Evolutionary conservation across 208 protist species (phyloP).

Genomic region (Lotmaria passim): DNA sequence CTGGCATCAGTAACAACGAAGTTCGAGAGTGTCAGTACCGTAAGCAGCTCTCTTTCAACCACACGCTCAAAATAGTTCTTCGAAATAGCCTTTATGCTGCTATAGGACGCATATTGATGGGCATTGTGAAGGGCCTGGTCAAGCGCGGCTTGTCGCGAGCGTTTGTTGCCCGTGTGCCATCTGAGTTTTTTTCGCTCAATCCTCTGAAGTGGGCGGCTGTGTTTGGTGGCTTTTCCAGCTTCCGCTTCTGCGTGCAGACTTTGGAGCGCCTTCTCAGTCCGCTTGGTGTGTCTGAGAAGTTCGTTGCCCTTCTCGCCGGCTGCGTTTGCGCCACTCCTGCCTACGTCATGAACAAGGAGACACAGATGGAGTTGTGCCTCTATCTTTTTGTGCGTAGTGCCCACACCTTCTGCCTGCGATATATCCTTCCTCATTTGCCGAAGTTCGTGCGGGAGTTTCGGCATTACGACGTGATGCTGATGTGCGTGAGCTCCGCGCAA

Average conservation of each 20-base stretch:
- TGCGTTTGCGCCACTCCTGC: constrained; percentile 69
- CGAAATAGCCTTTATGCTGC: constrained; percentile 74
- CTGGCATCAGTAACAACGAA: constrained; percentile 15
- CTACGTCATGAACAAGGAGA: constrained; percentile 77
- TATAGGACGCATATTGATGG: constrained; percentile 60
- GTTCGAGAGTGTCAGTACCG: constrained; percentile 34
- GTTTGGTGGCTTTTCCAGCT: constrained; percentile 71
- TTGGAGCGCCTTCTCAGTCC: constrained; percentile 32
- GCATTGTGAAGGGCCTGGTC: constrained; percentile 68
- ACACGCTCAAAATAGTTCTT: constrained; percentile 58
- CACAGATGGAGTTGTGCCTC: constrained; percentile 77
- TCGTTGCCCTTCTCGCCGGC: constrained; percentile 55
- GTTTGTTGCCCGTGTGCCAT: constrained; percentile 40
- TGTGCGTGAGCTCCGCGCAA: constrained; percentile 80
- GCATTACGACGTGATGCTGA: constrained; percentile 82
- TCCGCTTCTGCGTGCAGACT: constrained; percentile 65
- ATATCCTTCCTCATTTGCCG: constrained; percentile 65
- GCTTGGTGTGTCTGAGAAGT: constrained; percentile 48
- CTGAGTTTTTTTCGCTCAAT: constrained; percentile 78
- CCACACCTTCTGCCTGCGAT: constrained; percentile 69
- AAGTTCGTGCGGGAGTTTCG: constrained; percentile 52
- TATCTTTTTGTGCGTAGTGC: constrained; percentile 77
- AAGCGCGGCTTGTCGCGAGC: constrained; percentile 46
- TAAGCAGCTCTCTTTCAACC: constrained; percentile 39
- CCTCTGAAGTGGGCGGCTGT: constrained; percentile 81